Evolutionary conservation across 768 basidiomycete species (phyloP), one percentile per base, ranked within the genome.

Genomic region (Boletus subparvulus): DNA sequence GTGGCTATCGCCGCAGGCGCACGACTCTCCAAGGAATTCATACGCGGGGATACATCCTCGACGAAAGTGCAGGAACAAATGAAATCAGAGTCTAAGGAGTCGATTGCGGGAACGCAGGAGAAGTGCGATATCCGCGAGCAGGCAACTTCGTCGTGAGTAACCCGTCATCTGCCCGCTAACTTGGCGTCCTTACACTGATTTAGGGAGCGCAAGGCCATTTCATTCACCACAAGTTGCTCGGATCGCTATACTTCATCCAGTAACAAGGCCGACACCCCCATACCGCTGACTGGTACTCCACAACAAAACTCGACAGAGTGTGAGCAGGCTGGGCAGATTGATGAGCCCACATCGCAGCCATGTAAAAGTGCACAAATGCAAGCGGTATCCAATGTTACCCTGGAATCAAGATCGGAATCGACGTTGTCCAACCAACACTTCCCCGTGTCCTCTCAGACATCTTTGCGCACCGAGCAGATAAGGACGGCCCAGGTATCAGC

Each of bases 131-230:
- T 17, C 6, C 37, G 28, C 32, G 42, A 47, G 30, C 41, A 54
- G 42, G 43, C 7, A 14, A 35, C 4, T 0, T 30, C 26, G n/a
- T 47, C 50, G 64, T 65, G n/a, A 46, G 64, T 51, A 6, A 40
- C 12, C 17, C 12, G n/a, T 5, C 10, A 4, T 40, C 21, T 4
- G 3, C 19, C 7, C 7, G 13, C 0, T 17, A 11, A 24, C 6
- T 28, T 16, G 11, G 5, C 6, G 3, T 41, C 13, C 40, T 56
- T 26, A 44, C 19, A 11, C 21, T 40, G 16, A 35, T 35, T 33
- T 21, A 64, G 63, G 46, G 46, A 32, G n/a, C 11, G 7, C 9
- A 36, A 45, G 10, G 19, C 45, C 13, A 9, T 19, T 16, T 13
- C 30, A 12, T 32, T 21, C 6, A n/a, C 35, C 11, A 30, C n/a